Base-by-base conservation (phyloP, 1,284 basidiomycete genomes). In the Cerrena zonata region DNA sequence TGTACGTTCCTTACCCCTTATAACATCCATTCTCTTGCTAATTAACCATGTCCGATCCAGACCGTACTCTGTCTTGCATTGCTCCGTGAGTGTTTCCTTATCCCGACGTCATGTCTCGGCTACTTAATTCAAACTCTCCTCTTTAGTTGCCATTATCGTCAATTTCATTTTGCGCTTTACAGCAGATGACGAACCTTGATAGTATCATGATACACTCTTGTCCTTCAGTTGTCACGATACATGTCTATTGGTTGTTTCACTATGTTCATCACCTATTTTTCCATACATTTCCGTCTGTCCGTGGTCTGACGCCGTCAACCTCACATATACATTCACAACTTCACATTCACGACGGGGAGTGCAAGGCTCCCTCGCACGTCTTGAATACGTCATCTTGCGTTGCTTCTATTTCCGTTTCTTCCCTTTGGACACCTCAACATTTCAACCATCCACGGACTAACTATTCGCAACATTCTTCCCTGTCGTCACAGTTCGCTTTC, bases 111-210 rank as follows among this genome's bases (percentile, higher is more conserved):
- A 12, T 40, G 40, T 43, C 1, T 27, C 34, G 19, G 30, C 45
- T 12, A 36, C 36, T 34, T 22, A 26, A 49, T 48, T 51, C 48
- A 48, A 39, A 45, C n/a, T n/a, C 41, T 46, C 36, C 49, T 50
- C 51, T 48, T 25, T 64, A 92, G 92, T 88, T 52, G 92, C 94
- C 36, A 86, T 96, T 61, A 73, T 91, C 48, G 84, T 86, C 72
- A 96, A 96, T 69, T 95, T 96, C 62, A 76, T 93, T 56, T 77
- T 96, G 58, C 80, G 88, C 45, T 89, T 91, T 66, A 78, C 85
- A 5, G 68, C 58, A 12, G 48, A 56, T 21, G 52, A 55, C 45
- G 42, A 48, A 30, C 47, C 48, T 22, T 27, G 27, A 24, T 19
- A 3, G 22, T n/a, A n/a, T n/a, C n/a, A n/a, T n/a, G n/a, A n/a